Evolutionary conservation across 2,329 filamentous ascomycete genomes (phyloP).

Genomic region (Neoscytalidium dimidiatum): DNA sequence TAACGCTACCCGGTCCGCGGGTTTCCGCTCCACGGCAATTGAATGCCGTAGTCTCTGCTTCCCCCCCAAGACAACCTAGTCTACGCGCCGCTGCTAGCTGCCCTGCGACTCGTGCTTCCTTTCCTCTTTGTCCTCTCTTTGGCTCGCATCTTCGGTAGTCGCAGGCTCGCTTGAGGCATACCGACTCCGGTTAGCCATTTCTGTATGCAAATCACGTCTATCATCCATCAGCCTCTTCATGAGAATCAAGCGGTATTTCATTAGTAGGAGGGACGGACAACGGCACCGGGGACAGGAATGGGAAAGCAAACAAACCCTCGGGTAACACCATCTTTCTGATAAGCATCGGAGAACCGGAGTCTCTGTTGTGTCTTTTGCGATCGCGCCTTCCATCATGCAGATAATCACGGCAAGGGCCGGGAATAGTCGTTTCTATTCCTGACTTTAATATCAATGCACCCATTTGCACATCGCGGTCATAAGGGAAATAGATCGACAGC

Average conservation of each 20-base stretch:
- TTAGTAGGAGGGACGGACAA: no score
- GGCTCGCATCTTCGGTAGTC: background rate
- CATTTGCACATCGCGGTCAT: background rate
- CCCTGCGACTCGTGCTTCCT: background rate
- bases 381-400: background rate
- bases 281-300: no score
- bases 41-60: background rate
- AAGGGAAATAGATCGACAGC: background rate
- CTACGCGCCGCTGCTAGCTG: no score
- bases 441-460: background rate
- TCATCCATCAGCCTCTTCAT: background rate
- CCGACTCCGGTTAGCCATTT: background rate
- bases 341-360: background rate
- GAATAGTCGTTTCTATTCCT: background rate
- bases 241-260: background rate
- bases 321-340: background rate
- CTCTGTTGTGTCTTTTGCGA: background rate
- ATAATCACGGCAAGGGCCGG: background rate
- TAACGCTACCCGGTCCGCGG: slow-evolving; percentile 3
- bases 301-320: no score
- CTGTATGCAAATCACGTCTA: background rate
- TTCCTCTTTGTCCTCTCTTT: background rate
- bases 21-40: background rate
- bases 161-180: background rate
- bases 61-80: background rate